Conservation (phyloP, 1,284 basidiomycete species). For the Cerioporus squamosus region DNA sequence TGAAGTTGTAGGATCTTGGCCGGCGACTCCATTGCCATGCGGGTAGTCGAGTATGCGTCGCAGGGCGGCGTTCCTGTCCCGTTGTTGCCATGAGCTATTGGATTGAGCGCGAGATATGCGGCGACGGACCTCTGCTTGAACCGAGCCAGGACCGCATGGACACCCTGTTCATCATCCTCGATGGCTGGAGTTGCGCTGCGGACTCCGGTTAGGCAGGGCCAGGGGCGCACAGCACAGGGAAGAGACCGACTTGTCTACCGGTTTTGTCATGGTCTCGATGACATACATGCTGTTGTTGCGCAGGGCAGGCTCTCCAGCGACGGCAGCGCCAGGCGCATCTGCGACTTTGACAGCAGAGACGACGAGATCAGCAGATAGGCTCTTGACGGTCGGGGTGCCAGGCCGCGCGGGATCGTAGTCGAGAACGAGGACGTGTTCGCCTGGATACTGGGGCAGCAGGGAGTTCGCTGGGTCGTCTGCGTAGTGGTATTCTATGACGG, state of each 20-base stretch:
- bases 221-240: background rate
- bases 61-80: slow-evolving; percentile 57
- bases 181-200: slow-evolving; percentile 10
- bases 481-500: slow-evolving; percentile 80
- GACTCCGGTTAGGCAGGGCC: slow-evolving; percentile 11
- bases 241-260: slow-evolving; percentile 33
- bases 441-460: slow-evolving; percentile 58
- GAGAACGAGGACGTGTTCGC: slow-evolving; percentile 73
- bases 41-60: slow-evolving; percentile 57
- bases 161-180: slow-evolving; percentile 48
- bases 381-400: slow-evolving; percentile 51
- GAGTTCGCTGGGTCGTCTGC: slow-evolving; percentile 71
- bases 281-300: slow-evolving; percentile 76
- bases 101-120: background rate
- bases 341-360: slow-evolving; percentile 64
- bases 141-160: slow-evolving; percentile 53
- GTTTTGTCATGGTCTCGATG: slow-evolving; percentile 58
- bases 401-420: slow-evolving; percentile 54
- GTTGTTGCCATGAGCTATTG: background rate
- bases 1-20: background rate
- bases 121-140: slow-evolving; percentile 65
- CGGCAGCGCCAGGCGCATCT: slow-evolving; percentile 72
- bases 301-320: slow-evolving; percentile 46
- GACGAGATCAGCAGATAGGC: slow-evolving; percentile 63
- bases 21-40: background rate